These are phyloP conservation scores for Vitis labrusca DNA, from an alignment of 164 flowering plant species.

Conservation along the genomic window DNA sequence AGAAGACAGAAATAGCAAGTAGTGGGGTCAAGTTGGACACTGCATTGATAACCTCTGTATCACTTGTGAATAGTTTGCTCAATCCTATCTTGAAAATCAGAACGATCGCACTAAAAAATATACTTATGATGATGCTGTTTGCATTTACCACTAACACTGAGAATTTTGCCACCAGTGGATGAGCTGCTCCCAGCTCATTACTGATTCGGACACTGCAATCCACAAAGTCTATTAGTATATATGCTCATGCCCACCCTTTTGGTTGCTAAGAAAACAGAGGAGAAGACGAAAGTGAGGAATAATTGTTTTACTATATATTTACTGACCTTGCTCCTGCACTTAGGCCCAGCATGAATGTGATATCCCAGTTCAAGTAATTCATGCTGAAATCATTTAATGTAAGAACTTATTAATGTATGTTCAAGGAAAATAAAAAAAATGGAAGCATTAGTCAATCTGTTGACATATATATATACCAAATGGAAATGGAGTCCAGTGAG, in stretches of 20 bases:
- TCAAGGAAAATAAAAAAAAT: background rate
- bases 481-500: slow-evolving; percentile 70
- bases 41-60: slow-evolving; percentile 44
- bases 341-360: slow-evolving; percentile 68
- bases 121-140: slow-evolving; percentile 53
- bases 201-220: slow-evolving; percentile 63
- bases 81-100: slow-evolving; percentile 39
- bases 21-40: slow-evolving; percentile 54
- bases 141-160: slow-evolving; percentile 60
- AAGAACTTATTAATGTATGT: too few species aligned
- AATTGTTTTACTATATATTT: background rate
- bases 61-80: slow-evolving; percentile 53
- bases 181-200: slow-evolving; percentile 76
- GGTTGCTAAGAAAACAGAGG: background rate
- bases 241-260: background rate
- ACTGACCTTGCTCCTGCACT: slow-evolving; percentile 64
- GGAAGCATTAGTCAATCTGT: background rate
- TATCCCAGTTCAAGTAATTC: slow-evolving; percentile 73
- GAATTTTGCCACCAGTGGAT: slow-evolving; percentile 56
- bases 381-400: slow-evolving; percentile 40
- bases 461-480: slow-evolving; percentile 43
- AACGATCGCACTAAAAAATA: slow-evolving; percentile 46
- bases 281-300: background rate
- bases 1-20: slow-evolving; percentile 61
- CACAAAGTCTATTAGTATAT: background rate